Conservation (phyloP, 352 stramenopile genomes). For the Phytophthora capsici region DNA sequence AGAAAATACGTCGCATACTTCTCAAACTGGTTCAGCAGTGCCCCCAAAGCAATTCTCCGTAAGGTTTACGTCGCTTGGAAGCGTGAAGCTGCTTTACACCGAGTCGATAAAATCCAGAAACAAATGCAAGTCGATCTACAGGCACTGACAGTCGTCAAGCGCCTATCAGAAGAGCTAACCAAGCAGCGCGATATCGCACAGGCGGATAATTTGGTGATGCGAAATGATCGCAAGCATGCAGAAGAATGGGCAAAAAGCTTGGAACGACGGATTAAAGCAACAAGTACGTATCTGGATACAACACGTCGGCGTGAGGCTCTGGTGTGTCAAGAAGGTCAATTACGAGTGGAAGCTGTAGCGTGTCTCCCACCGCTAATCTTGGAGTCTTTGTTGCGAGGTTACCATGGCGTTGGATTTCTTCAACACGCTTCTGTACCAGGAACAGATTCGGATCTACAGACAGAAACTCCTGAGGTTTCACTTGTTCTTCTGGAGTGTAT, state of each 20-base stretch:
- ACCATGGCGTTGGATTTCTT: slow-evolving; percentile 68
- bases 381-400: slow-evolving; percentile 68
- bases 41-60: slow-evolving; percentile 55
- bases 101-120: slow-evolving; percentile 43
- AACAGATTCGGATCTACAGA: neutral
- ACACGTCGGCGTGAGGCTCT: slow-evolving; percentile 53
- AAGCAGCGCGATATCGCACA: slow-evolving; percentile 58
- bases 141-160: slow-evolving; percentile 45
- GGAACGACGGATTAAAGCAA: slow-evolving; percentile 66
- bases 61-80: slow-evolving; percentile 70
- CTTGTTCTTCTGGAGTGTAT: slow-evolving; percentile 39
- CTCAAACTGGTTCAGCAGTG: slow-evolving; percentile 71
- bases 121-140: slow-evolving; percentile 46
- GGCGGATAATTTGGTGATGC: slow-evolving; percentile 55
- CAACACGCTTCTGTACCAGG: slow-evolving; percentile 38
- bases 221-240: slow-evolving; percentile 66
- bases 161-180: slow-evolving; percentile 61
- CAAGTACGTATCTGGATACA: slow-evolving; percentile 55
- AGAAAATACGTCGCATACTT: slow-evolving; percentile 80
- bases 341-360: slow-evolving; percentile 68
- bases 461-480: neutral
- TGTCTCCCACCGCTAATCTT: slow-evolving; percentile 69
- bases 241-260: slow-evolving; percentile 57
- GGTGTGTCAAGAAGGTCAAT: slow-evolving; percentile 67
- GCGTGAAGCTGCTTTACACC: slow-evolving; percentile 31